Evolutionary conservation across 345 rosid species (phyloP), one percentile per base, ranked within the genome.

Genomic region (Eucalyptus regnans): DNA sequence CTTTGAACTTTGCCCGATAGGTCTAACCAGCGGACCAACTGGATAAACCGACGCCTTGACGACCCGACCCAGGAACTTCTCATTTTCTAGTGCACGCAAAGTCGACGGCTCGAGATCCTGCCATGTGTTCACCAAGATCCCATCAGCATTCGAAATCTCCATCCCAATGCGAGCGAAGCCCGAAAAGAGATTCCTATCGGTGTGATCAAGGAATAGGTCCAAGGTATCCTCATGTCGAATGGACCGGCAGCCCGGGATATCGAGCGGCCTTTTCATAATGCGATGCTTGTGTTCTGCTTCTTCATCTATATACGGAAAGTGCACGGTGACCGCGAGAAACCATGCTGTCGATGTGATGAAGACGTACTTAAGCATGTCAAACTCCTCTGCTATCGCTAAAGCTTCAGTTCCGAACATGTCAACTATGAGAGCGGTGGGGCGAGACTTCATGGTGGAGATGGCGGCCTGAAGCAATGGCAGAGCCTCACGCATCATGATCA

Each of bases 91-190:
- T 10, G 94, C 92, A 15, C 16, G 49, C 29, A 93, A 88, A 4
- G 95, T 92, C 27, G 15, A 20, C 16, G 90, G 83, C 91, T 96
- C 96, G 18, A 96, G 90, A 80, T 83, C 91, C 5, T 89, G 79
- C 94, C 96, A 95, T 1, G 97, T 91, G 88, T 96, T 96, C 33
- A 96, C 91, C 89, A 96, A 89, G 86, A 96, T 92, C n/a, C 96
- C 96, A 60, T 94, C 92, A 2, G 91, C 93, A 13, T 86, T 88
- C 7, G 89, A 20, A 11, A 94, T 90, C 71, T 88, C 91, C 23
- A 56, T 12, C 15, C 95, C 97, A 8, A 91, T 2, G 0, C 60
- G 80, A 15, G 37, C 25, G 79, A 41, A 90, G 86, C 83, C 92
- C 20, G 16, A 76, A 86, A 4, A 79, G 90, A 71, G 15, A 16